Base-by-base conservation (phyloP, 2,329 filamentous ascomycete species). In the Diplodia seriata region DNA sequence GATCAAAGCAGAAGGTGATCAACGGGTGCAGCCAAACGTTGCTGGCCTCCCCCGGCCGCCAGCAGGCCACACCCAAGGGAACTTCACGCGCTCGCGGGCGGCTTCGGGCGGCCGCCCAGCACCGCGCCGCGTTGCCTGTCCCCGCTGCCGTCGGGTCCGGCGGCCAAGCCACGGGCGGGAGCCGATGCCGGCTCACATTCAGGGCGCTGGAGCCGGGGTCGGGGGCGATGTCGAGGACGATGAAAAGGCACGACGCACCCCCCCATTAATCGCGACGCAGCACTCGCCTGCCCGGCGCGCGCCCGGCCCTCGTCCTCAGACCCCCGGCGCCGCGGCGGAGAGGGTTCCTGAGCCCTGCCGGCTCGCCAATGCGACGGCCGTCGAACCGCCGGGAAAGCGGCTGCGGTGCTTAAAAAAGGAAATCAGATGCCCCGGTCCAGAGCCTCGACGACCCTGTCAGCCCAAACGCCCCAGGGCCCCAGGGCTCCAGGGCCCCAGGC, bases 1-100 rank as follows among this genome's bases (percentile, higher is more conserved):
- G 57, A 62, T 62, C 40, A 62, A 49, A 62, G 57, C 40, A 55
- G 53, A 55, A 62, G 57, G 57, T 50, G 57, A 62, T 62, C 57
- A 62, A 62, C 57, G 57, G 38, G 26, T 8, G 23, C 54, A 57
- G 54, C 36, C 29, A 56, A 56, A 56, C 53, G 31, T 33, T 29
- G 53, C 54, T 57, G 33, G 14, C n/a, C 54, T 57, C 12, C 54
- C 33, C 33, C 54, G 54, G 33, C 54, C 20, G 54, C 29, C 26
- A 23, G n/a, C 55, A 11, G 54, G n/a, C 31, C 54, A 18, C n/a
- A 18, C 26, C 15, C 53, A 31, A n/a, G 53, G 53, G 26, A 55
- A 18, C 20, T 47, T 36, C 43, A 50, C 23, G 43, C 56, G 40
- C 43, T 23, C 57, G 20, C 20, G 4, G n/a, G 43, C 56, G 7